Base-by-base conservation (phyloP, 1,139 yeast genomes). In the Debaryomyces robertsiae region DNA sequence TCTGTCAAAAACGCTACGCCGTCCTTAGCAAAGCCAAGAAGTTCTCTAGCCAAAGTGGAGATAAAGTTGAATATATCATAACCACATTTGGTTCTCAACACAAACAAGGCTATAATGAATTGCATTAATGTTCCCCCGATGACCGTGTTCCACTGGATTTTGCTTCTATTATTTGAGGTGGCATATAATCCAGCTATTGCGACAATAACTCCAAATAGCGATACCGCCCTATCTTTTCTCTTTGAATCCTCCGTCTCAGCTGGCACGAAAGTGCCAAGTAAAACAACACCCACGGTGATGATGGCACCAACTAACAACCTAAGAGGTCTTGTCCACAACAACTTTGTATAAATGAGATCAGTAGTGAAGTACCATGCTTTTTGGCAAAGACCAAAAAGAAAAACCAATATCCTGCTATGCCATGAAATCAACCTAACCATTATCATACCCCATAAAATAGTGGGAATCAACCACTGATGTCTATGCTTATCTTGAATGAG, bases 51-150 rank as follows among this genome's bases (percentile, higher is more conserved):
- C 54, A 81, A 68, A 43, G 69, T 66, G 25, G 84, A 77, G 50
- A 81, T 77, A 53, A 81, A 81, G 61, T 79, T 76, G 66, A 81
- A 81, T 46, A 81, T 68, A 55, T 81, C 85, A 56, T 75, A 81
- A 48, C 87, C 87, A 39, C 73, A 70, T 52, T 69, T 67, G 22
- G 87, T 81, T 57, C 85, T 65, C 54, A 81, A 69, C 23, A 81
- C 86, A 50, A 81, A 81, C 38, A 81, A 63, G 2, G 85, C 85
- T 46, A 81, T 61, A 45, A 81, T 73, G 54, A 68, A 81, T 58
- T 81, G 87, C 69, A 80, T 75, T 52, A 81, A 70, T 67, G 78
- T 69, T 30, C 86, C 86, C 24, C 79, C 75, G 48, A 79, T 77
- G 29, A 81, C 84, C 4, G 85, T 76, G 54, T 78, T 74, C 85